A percentile compares a stretch with the other conserved stretches of the same genome.
Conservation (phyloP, 495 filamentous ascomycete species). For the Letharia columbiana region DNA sequence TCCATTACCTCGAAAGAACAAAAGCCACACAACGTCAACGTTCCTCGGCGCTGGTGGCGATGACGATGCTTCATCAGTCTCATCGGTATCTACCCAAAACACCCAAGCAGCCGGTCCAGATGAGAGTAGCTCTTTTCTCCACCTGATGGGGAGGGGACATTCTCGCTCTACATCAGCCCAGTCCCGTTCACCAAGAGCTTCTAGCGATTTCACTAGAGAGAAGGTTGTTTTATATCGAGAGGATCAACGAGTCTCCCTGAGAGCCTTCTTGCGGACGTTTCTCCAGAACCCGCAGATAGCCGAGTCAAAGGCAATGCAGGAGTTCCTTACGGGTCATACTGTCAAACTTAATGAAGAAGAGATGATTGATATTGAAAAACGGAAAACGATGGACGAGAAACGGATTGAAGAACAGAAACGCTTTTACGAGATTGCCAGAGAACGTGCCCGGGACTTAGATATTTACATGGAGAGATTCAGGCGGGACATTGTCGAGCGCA, state of each 20-base stretch:
- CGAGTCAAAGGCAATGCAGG: constrained; percentile 65
- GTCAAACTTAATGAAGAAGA: constrained; percentile 74
- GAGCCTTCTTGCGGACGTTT: constrained; percentile 78
- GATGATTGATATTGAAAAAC: constrained; percentile 60
- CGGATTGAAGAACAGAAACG: constrained; percentile 82
- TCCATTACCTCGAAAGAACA: constrained; percentile 83
- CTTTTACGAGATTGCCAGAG: constrained; percentile 91
- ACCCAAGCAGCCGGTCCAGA: constrained; percentile 27
- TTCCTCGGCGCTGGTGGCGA: constrained; percentile 42
- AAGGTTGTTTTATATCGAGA: constrained; percentile 67
- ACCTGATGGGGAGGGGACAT: constrained; percentile 27
- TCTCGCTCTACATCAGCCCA: constrained; percentile 35
- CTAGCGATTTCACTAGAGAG: constrained; percentile 37
- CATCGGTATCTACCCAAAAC: constrained; percentile 61
- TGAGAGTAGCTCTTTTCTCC: constrained; percentile 36
- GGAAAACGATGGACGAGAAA: constrained; percentile 79
- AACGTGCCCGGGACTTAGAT: constrained; percentile 85
- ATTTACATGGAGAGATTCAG: constrained; percentile 92
- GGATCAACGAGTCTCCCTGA: constrained; percentile 81
- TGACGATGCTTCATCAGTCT: constrained; percentile 65
- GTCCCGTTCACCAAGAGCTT: constrained; percentile 43
- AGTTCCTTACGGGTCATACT: constrained; percentile 67
- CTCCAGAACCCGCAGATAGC: constrained; percentile 79
- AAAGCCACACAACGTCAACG: constrained; percentile 54
- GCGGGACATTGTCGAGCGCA: constrained; percentile 65